Conservation (phyloP, 1,284 basidiomycete species). For the Caloboletus inedulis region DNA sequence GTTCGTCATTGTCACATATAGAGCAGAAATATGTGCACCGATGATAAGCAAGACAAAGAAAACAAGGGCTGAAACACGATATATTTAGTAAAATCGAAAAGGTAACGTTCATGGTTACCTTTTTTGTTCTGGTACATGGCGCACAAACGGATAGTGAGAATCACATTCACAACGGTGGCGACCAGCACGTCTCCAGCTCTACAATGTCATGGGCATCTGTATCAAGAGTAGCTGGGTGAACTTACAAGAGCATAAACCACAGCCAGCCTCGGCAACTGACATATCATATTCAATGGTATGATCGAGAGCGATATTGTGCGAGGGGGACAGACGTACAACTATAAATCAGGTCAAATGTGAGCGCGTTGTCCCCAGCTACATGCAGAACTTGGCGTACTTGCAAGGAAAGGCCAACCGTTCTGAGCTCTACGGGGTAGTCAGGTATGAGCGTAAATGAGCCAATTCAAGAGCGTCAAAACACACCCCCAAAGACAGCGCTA, state of each 20-base stretch:
- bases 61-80: neutral
- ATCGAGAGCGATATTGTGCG: neutral
- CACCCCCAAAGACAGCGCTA: neutral
- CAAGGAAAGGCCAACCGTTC: neutral
- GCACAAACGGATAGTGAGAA: neutral
- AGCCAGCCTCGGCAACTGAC: neutral
- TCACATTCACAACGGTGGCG: neutral
- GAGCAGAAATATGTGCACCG: neutral
- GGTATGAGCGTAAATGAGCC: neutral
- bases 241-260: neutral
- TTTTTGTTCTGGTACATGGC: neutral
- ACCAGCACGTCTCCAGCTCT: neutral
- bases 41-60: neutral
- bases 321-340: neutral
- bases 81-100: too few species aligned
- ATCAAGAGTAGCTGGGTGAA: neutral
- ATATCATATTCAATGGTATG: neutral
- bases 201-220: neutral
- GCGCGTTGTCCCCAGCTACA: neutral
- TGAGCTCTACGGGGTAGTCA: neutral
- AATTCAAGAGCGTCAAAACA: neutral
- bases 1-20: neutral
- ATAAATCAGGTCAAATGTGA: neutral
- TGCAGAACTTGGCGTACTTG: neutral
- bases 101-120: neutral